Conservation (phyloP, 805 yeast genomes). For the Yarrowia hollandica region DNA sequence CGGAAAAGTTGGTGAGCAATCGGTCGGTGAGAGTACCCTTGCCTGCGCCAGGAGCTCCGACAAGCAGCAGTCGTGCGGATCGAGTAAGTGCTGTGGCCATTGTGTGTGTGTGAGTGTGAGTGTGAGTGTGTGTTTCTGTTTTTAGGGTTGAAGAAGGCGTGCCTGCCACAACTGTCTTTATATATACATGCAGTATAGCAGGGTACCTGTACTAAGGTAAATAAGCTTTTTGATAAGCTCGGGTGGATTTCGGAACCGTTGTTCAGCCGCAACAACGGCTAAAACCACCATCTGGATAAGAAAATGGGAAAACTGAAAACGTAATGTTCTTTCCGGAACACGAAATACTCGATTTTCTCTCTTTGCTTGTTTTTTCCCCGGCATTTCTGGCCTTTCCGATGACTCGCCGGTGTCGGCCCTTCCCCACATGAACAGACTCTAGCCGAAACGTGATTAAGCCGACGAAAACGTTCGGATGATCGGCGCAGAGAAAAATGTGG, state of each 20-base stretch:
- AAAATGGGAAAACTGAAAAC: not conserved
- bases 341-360: not conserved
- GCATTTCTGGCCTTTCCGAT: not conserved
- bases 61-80: constrained; percentile 56
- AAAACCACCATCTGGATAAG: no score
- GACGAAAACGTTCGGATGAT: constrained; percentile 25
- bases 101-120: not conserved
- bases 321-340: not conserved
- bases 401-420: constrained; percentile 21
- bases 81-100: constrained; percentile 21
- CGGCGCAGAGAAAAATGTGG: constrained; percentile 24
- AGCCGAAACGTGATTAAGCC: constrained; percentile 24
- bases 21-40: constrained; percentile 85
- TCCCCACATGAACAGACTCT: constrained; percentile 20
- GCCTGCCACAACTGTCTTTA: not conserved
- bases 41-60: constrained; percentile 97
- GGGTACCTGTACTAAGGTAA: constrained; percentile 6
- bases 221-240: constrained; percentile 20
- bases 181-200: not conserved
- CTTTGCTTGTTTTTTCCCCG: not conserved
- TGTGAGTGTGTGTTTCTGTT: not conserved
- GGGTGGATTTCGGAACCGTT: constrained; percentile 26
- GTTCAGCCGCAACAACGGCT: constrained; percentile 6
- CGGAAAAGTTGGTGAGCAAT: constrained; percentile 55
- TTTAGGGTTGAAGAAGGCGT: not conserved